Conservation (phyloP, 345 rosid species). For the Cochlearia excelsa region DNA sequence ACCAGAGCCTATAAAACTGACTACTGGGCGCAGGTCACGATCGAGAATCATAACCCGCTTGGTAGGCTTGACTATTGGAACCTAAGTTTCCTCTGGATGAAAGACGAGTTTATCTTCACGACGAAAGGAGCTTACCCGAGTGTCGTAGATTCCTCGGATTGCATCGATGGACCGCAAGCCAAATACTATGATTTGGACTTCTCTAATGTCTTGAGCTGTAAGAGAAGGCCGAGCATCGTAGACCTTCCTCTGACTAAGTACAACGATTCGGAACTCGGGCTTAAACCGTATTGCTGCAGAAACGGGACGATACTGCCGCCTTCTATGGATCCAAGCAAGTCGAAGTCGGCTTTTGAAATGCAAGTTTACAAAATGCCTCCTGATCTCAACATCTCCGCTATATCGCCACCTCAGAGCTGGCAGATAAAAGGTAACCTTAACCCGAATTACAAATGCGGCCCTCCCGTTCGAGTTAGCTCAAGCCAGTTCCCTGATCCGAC, state of each 20-base stretch:
- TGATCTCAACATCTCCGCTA: constrained; percentile 59
- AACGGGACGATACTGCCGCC: constrained; percentile 86
- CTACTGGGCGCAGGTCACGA: constrained; percentile 74
- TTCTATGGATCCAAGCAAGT: constrained; percentile 77
- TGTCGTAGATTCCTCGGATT: constrained; percentile 64
- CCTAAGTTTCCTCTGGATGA: constrained; percentile 84
- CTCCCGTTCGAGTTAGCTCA: constrained; percentile 76
- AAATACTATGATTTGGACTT: constrained; percentile 61
- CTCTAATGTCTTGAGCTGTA: constrained; percentile 69
- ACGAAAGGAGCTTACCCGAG: constrained; percentile 88
- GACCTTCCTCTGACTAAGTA: constrained; percentile 88
- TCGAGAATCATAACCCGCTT: constrained; percentile 69
- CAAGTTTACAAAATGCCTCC: constrained; percentile 95
- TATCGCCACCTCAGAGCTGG: constrained; percentile 85
- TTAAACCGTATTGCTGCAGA: constrained; percentile 74
- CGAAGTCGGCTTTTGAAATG: constrained; percentile 72
- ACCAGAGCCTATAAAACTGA: constrained; percentile 45
- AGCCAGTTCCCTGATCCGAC: constrained; percentile 67
- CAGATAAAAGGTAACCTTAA: constrained; percentile 72
- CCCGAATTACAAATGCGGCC: constrained; percentile 81
- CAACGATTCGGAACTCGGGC: constrained; percentile 67
- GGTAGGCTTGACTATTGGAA: constrained; percentile 89
- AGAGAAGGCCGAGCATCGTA: constrained; percentile 73
- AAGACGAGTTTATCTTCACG: constrained; percentile 61
- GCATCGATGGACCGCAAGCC: constrained; percentile 69